Percentiles rank a stretch among this genome's conserved stretches.
Conservation (phyloP, 352 stramenopile genomes). For the Phytophthora fragariae region DNA sequence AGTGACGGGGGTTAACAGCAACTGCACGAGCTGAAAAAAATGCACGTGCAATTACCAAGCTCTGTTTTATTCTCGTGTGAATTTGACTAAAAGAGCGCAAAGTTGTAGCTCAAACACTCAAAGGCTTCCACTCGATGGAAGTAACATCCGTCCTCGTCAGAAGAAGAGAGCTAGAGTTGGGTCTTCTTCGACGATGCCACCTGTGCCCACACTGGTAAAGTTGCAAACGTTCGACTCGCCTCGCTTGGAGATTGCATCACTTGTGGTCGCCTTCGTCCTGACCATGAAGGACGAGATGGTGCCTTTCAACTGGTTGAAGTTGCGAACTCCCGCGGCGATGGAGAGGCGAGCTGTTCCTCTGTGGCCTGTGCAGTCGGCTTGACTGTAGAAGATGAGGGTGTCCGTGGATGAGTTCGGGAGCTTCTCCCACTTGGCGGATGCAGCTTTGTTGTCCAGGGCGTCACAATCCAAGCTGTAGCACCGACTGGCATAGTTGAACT, state of each 20-base stretch:
- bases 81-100: too few relatives aligned
- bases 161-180: neutral
- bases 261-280: neutral
- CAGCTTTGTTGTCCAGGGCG: neutral
- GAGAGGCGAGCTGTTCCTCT: neutral
- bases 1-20: neutral
- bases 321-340: neutral
- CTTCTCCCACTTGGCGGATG: conserved; percentile 2
- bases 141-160: neutral
- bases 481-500: conserved; percentile 1
- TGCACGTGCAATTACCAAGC: neutral
- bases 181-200: neutral
- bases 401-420: neutral
- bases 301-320: neutral
- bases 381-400: neutral
- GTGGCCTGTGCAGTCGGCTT: neutral
- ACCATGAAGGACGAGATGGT: neutral
- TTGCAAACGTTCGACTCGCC: neutral
- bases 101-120: neutral
- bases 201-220: neutral
- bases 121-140: too few relatives aligned
- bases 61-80: neutral
- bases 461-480: conserved; percentile 5
- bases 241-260: neutral
- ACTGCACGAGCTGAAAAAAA: neutral